Base-by-base conservation (phyloP, 148 eudicot species). In the Oxyria digyna region DNA sequence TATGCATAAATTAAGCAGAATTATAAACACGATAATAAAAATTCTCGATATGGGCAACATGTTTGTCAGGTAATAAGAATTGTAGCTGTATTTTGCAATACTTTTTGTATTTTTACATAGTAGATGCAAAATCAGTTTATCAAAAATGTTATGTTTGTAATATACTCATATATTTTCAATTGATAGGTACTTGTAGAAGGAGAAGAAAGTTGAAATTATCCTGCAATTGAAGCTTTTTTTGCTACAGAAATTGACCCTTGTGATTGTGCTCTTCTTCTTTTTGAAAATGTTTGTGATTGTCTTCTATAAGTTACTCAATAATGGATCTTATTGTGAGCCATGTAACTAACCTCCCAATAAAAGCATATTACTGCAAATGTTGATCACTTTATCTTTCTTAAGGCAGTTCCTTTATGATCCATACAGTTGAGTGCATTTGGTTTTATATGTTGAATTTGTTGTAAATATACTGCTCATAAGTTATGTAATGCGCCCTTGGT, bases 141-240 rank as follows among this genome's bases (percentile, higher is more conserved):
- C n/a, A n/a, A n/a, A n/a, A n/a, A n/a, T n/a, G n/a, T n/a, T n/a
- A n/a, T n/a, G n/a, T n/a, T n/a, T n/a, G n/a, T n/a, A n/a, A n/a
- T n/a, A n/a, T n/a, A n/a, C n/a, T n/a, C n/a, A n/a, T n/a, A n/a
- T n/a, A n/a, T 62, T 64, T 77, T 74, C 66, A 27, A 7, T 26
- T 23, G 27, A 32, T 72, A 91, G 97, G 86, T 91, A 88, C 79
- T 79, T 88, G 83, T 78, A 74, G 48, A 67, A 79, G 74, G 88
- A 91, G 87, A 85, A 87, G 67, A 88, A 80, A 54, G 82, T 52
- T 52, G 29, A 23, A 4, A 29, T 24, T 52, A 29, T 52, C 14
- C 13, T 21, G 31, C 31, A 52, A 24, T 52, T 23, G 5, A 20
- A 0, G 2, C 23, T 17, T 17, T 13, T 12, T 42, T 46, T 46